Conservation (phyloP, 1,284 basidiomycete species). For the Puccinia polysora region DNA sequence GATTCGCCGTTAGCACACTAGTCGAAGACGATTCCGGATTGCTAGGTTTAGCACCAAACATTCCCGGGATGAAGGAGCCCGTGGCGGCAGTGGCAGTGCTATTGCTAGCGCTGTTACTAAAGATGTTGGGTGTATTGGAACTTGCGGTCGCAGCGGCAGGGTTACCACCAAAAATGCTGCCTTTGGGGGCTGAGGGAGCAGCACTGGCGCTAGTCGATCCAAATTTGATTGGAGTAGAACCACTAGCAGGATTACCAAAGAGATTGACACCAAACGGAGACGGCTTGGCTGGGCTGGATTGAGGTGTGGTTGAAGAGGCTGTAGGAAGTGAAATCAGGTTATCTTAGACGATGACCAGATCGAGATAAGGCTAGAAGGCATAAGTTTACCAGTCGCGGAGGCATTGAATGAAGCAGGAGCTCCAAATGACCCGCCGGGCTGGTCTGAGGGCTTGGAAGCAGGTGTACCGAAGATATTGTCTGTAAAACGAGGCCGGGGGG, state of each 20-base stretch:
- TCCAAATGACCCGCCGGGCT: no score
- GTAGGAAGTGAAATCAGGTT: background rate
- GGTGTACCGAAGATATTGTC: no score
- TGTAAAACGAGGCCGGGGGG: no score
- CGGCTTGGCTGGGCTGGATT: constrained; percentile 27
- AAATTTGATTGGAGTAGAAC: background rate
- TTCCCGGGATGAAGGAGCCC: background rate
- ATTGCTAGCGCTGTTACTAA: background rate
- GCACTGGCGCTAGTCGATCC: background rate
- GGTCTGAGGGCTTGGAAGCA: no score
- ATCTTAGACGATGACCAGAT: no score
- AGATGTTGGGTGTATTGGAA: background rate
- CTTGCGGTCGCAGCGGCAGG: no score
- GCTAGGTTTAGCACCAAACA: background rate
- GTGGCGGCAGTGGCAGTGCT: constrained; percentile 1
- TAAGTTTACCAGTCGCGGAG: no score
- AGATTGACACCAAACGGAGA: background rate
- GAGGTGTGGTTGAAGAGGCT: constrained; percentile 34
- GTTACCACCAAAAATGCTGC: background rate
- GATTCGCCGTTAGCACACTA: background rate
- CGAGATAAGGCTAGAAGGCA: no score
- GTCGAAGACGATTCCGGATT: background rate
- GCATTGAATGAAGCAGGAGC: no score
- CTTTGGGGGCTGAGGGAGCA: constrained; percentile 1
- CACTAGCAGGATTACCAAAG: background rate